phyloP scores from a whole-genome alignment of 495 filamentous ascomycete species.

The Monascus purpureus region DNA sequence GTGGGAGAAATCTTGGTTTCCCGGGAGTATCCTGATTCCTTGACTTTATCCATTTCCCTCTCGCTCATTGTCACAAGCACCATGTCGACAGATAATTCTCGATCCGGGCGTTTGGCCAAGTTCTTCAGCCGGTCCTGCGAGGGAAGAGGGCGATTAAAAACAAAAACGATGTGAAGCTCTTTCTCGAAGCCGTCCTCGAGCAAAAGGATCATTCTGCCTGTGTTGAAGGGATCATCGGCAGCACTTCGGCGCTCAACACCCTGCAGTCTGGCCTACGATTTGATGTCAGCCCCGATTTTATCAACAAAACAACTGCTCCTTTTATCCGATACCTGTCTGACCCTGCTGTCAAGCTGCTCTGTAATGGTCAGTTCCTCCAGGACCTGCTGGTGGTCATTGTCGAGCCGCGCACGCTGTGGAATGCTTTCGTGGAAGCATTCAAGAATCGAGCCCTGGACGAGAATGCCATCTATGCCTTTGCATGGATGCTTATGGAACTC shows the following conservation, averaged over 20 bases:
- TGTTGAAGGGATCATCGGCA: conserved; percentile 41
- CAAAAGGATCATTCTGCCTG: conserved; percentile 35
- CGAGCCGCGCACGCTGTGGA: conserved; percentile 50
- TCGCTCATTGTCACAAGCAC: background rate
- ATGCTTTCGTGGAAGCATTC: conserved; percentile 34
- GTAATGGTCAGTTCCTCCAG: conserved; percentile 39
- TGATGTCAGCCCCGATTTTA: conserved; percentile 33
- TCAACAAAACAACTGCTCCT: conserved; percentile 23
- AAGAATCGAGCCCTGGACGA: conserved; percentile 19
- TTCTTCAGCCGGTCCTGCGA: conserved; percentile 17
- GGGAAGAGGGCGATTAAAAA: conserved; percentile 19
- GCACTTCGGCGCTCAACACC: conserved; percentile 27
- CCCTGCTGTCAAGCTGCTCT: conserved; percentile 33
- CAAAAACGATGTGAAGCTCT: conserved; percentile 30
- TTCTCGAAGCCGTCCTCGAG: conserved; percentile 44
- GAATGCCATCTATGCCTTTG: conserved; percentile 31
- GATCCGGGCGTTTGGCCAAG: conserved; percentile 12
- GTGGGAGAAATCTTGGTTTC: no score
- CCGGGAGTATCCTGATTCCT: background rate
- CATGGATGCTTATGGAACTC: conserved; percentile 47
- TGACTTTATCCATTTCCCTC: background rate
- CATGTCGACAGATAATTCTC: background rate
- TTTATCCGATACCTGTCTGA: conserved; percentile 17
- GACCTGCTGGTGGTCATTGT: conserved; percentile 38
- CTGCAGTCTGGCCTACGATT: conserved; percentile 35